Percentiles rank a stretch among this genome's conserved stretches.
These are phyloP conservation scores for Microcyclospora pomicola DNA, from an alignment of 2,329 filamentous ascomycete genomes.

Conservation along the genomic window DNA sequence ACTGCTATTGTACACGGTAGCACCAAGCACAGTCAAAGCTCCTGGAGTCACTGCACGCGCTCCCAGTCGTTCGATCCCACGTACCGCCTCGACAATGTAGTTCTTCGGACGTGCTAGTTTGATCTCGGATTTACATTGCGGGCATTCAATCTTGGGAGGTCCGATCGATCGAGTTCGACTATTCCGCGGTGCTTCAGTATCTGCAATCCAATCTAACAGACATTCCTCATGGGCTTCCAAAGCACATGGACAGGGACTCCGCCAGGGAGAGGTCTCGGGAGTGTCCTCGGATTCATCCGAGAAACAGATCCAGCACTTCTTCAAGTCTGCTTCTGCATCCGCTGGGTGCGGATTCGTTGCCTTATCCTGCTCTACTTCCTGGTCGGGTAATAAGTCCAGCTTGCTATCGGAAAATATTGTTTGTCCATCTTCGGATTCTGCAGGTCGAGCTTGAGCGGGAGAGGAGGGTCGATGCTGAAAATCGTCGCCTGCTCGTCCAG, in stretches of 20 bases:
- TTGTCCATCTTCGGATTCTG: conserved; percentile 32
- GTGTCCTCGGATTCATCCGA: conserved; percentile 50
- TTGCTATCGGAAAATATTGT: conserved; percentile 30
- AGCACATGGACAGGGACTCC: conserved; percentile 79
- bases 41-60: conserved; percentile 51
- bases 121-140: conserved; percentile 78
- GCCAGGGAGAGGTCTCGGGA: conserved; percentile 55
- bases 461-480: conserved; percentile 9
- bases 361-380: neutral
- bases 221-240: conserved; percentile 83
- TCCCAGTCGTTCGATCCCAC: conserved; percentile 43
- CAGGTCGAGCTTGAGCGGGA: conserved; percentile 22
- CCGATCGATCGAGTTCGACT: conserved; percentile 32
- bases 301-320: conserved; percentile 58
- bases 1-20: conserved; percentile 11
- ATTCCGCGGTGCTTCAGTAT: conserved; percentile 55
- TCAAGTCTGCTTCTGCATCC: conserved; percentile 21
- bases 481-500: conserved; percentile 6
- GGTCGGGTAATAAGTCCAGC: conserved; percentile 3
- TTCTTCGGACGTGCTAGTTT: conserved; percentile 61
- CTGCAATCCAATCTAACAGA: conserved; percentile 84
- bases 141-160: conserved; percentile 58
- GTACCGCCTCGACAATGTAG: conserved; percentile 52
- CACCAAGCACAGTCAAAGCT: conserved; percentile 40
- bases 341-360: conserved; percentile 4